Evolutionary conservation across 768 basidiomycete species (phyloP).

Genomic region (Dendrothele bispora): DNA sequence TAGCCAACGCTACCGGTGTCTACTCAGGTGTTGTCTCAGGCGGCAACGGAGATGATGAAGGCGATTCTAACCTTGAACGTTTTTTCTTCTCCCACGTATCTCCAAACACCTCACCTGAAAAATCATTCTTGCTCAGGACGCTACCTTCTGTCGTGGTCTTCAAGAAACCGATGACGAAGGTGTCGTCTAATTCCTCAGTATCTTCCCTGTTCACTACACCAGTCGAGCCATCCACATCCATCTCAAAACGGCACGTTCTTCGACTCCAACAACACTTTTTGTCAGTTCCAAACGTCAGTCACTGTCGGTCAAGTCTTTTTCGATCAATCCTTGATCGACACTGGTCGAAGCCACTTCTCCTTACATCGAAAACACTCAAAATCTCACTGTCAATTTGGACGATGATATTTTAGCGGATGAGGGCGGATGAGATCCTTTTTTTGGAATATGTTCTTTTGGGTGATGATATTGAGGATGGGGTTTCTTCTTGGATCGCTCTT

Average conservation of each 20-base stretch:
- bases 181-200: slow-evolving; percentile 13
- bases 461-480: slow-evolving; percentile 9
- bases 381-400: slow-evolving; percentile 11
- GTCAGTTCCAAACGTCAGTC: slow-evolving; percentile 4
- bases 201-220: slow-evolving; percentile 16
- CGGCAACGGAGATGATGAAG: slow-evolving; percentile 11
- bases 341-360: slow-evolving; percentile 10
- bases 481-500: slow-evolving; percentile 13
- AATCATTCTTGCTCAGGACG: slow-evolving; percentile 7
- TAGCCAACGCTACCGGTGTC: slow-evolving; percentile 16
- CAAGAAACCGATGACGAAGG: slow-evolving; percentile 15
- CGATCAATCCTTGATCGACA: slow-evolving; percentile 12
- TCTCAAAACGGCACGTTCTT: slow-evolving; percentile 14
- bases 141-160: slow-evolving; percentile 12
- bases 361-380: slow-evolving; percentile 12
- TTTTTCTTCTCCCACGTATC: too few species aligned
- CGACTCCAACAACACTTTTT: slow-evolving; percentile 12
- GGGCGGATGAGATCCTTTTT: slow-evolving; percentile 8
- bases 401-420: slow-evolving; percentile 10
- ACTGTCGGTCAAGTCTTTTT: slow-evolving; percentile 19
- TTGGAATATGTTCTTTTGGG: slow-evolving; percentile 15
- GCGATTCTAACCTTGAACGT: slow-evolving; percentile 6
- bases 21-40: slow-evolving; percentile 14
- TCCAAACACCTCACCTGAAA: not conserved
- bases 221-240: slow-evolving; percentile 15